Evolutionary conservation across 164 flowering plant genomes (phyloP), one percentile per base, ranked within the genome.

Genomic region (Amborella trichopoda): DNA sequence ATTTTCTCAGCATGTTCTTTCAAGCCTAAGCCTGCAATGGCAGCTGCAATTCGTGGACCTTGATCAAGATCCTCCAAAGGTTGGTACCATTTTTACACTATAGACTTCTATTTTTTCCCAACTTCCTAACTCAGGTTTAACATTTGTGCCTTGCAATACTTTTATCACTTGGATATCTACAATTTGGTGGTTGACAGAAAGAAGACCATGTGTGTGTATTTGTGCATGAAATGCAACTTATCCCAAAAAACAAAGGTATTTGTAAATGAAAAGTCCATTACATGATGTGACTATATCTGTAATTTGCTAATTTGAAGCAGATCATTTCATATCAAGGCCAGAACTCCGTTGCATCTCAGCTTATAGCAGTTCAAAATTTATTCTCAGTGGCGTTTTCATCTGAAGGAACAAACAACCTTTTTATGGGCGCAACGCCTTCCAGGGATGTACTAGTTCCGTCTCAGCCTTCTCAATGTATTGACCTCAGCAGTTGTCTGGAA

Each of bases 11-110:
- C 59, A 71, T 65, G 61, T 75, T 16, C 54, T 42, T n/a, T 72
- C 71, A 40, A 81, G 81, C 67, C 61, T 81, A 46, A 63, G 60
- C 51, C 65, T 59, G 24, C 68, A 74, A 48, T 16, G 58, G 16
- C 23, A 62, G 36, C 50, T 72, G 51, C 51, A 47, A 11, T 80
- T 83, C 61, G 80, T 81, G 58, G 81, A 90, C 66, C 72, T 90
- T 45, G 94, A 81, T 60, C 75, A 71, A 28, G 95, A 90, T 59
- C 93, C 95, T 63, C 93, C 84, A 43, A 76, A 81, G 95, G 94
- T 90, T 62, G 22, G n/a, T n/a, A n/a, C n/a, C n/a, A n/a, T n/a
- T n/a, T 13, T 42, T 26, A 28, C n/a, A 8, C 23, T 37, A 4
- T 49, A 40, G 24, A 19, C 23, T 51, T 44, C n/a, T 13, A 30